Percentiles rank a stretch among this genome's conserved stretches.
Evolutionary conservation across 768 basidiomycete genomes (phyloP).

Genomic region (Termitomyces sp.): DNA sequence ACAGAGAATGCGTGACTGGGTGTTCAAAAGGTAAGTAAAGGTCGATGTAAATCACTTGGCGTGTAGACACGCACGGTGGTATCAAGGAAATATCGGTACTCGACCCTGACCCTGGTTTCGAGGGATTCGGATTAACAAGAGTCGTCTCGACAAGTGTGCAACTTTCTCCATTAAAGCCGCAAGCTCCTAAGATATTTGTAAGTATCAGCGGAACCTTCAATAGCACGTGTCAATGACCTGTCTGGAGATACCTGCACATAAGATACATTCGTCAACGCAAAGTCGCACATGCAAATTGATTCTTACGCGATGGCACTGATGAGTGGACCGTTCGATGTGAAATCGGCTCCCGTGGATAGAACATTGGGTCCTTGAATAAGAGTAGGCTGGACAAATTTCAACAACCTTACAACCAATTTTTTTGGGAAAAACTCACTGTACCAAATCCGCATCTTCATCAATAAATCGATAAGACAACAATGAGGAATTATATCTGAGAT

Average conservation of each 20-base stretch:
- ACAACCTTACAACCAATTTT: neutral
- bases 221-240: conserved; percentile 14
- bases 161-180: conserved; percentile 36
- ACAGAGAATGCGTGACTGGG: conserved; percentile 38
- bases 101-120: conserved; percentile 27
- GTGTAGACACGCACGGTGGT: conserved; percentile 32
- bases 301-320: conserved; percentile 33
- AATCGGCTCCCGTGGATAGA: conserved; percentile 28
- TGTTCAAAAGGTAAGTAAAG: too few relatives aligned
- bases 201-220: too few relatives aligned
- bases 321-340: conserved; percentile 25
- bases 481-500: too few relatives aligned
- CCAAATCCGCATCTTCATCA: conserved; percentile 28
- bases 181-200: conserved; percentile 23
- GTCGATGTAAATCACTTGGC: too few relatives aligned
- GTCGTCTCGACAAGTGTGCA: conserved; percentile 38
- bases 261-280: neutral
- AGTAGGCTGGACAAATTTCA: conserved; percentile 19
- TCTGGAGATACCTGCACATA: conserved; percentile 26
- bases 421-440: conserved; percentile 22
- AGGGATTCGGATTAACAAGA: conserved; percentile 26
- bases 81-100: conserved; percentile 37
- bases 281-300: neutral
- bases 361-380: conserved; percentile 27
- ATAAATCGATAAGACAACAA: neutral